A percentile compares a stretch with the other conserved stretches of the same genome.
These are phyloP conservation scores for Penicillium cinerascens DNA, from an alignment of 495 filamentous ascomycete species.

Conservation along the genomic window DNA sequence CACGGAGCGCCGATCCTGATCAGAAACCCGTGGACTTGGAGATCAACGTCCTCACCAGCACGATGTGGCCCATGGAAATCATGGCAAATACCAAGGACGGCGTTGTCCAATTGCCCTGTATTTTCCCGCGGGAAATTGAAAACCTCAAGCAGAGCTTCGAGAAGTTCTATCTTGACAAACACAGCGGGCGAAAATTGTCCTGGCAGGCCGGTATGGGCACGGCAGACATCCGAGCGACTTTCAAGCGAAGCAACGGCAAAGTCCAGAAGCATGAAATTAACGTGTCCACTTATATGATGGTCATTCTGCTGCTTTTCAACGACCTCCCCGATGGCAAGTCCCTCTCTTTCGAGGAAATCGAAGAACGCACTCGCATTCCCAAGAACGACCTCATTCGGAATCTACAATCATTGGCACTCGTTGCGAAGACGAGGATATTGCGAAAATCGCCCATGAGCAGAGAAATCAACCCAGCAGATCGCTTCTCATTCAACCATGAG, in stretches of 20 bases:
- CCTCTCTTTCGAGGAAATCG: slow-evolving; percentile 80
- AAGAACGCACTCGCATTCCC: slow-evolving; percentile 79
- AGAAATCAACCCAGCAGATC: slow-evolving; percentile 73
- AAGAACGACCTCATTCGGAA: slow-evolving; percentile 72
- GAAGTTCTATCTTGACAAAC: slow-evolving; percentile 82
- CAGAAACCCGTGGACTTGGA: slow-evolving; percentile 69
- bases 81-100: slow-evolving; percentile 64
- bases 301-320: slow-evolving; percentile 89
- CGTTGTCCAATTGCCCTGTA: slow-evolving; percentile 49
- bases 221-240: slow-evolving; percentile 79
- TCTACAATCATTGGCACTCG: slow-evolving; percentile 80
- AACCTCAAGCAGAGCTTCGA: slow-evolving; percentile 80
- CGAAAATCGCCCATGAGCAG: slow-evolving; percentile 81
- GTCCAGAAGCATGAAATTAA: slow-evolving; percentile 84
- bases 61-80: slow-evolving; percentile 88
- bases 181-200: slow-evolving; percentile 80
- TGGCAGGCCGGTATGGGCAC: slow-evolving; percentile 82
- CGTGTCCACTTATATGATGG: slow-evolving; percentile 88
- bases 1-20: slow-evolving; percentile 59
- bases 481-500: slow-evolving; percentile 78
- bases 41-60: slow-evolving; percentile 84
- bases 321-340: slow-evolving; percentile 60
- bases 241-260: slow-evolving; percentile 68
- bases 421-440: slow-evolving; percentile 77
- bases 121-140: slow-evolving; percentile 74